Evolutionary conservation across 2,329 filamentous ascomycete genomes (phyloP).

Genomic region (Aspergillus puulaauensis): DNA sequence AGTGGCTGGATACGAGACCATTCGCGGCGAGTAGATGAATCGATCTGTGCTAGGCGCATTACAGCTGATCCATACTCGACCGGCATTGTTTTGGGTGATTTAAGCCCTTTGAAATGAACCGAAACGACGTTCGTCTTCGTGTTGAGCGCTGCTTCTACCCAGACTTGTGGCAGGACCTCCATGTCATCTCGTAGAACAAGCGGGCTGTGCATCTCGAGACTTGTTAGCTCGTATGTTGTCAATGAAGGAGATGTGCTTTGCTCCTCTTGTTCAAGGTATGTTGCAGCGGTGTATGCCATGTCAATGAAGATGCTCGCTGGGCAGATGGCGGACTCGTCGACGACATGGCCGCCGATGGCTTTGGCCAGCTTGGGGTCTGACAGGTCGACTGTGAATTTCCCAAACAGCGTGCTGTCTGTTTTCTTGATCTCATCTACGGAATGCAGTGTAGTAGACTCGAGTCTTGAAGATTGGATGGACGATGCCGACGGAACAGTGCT

Average conservation of each 20-base stretch:
- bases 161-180: neutral
- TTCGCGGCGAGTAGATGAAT: neutral
- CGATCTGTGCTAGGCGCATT: neutral
- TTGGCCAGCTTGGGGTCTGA: slow-evolving; percentile 62
- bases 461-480: neutral
- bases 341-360: slow-evolving; percentile 64
- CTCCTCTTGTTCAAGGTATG: slow-evolving; percentile 46
- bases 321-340: slow-evolving; percentile 66
- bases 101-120: neutral
- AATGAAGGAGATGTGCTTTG: neutral
- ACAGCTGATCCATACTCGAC: neutral
- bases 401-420: slow-evolving; percentile 10
- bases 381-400: slow-evolving; percentile 67
- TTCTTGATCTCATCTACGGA: neutral
- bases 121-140: neutral
- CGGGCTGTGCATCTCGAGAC: neutral
- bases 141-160: neutral
- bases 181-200: neutral
- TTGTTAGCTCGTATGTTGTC: neutral
- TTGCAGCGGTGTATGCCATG: slow-evolving; percentile 64
- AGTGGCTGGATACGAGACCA: neutral
- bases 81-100: no score
- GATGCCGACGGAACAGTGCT: neutral
- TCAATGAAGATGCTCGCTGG: slow-evolving; percentile 64
- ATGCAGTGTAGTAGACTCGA: neutral